phyloP scores from a whole-genome alignment of 176 grass and related monocot genomes.

The Coix lacrymajobi region DNA sequence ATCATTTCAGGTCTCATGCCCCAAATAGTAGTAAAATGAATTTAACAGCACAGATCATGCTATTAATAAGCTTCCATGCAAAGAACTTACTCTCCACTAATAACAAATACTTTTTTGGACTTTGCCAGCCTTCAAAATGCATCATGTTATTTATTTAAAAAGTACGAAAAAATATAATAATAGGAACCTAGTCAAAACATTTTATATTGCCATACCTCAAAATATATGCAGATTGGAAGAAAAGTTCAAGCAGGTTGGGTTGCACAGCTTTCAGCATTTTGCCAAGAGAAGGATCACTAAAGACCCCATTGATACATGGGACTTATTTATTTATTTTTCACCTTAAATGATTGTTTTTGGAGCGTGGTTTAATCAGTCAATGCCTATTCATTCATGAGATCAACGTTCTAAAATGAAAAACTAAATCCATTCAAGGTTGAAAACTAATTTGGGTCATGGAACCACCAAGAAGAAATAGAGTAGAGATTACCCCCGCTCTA shows the following conservation, averaged over 20 bases:
- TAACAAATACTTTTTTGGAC: neutral
- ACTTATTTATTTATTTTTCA: neutral
- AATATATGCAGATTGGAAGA: neutral
- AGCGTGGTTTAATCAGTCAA: neutral
- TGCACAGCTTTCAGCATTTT: neutral
- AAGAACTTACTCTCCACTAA: neutral
- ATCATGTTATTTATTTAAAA: neutral
- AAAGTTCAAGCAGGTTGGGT: neutral
- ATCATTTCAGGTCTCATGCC: neutral
- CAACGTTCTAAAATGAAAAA: neutral
- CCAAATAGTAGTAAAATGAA: neutral
- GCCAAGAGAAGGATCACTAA: neutral
- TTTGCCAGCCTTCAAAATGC: neutral
- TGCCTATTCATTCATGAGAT: neutral
- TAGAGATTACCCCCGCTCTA: constrained; percentile 76
- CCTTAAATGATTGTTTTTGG: neutral
- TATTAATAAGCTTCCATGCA: neutral
- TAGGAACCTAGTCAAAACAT: neutral
- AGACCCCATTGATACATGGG: neutral
- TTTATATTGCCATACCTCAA: neutral
- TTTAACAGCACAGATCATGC: neutral
- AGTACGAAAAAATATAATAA: neutral
- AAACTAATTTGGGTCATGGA: neutral
- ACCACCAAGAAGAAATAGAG: neutral
- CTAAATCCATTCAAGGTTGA: neutral